A percentile compares a stretch with the other conserved stretches of the same genome.
These are phyloP conservation scores for Aspergillus cavernicola DNA, from an alignment of 495 filamentous ascomycete genomes.

Conservation along the genomic window DNA sequence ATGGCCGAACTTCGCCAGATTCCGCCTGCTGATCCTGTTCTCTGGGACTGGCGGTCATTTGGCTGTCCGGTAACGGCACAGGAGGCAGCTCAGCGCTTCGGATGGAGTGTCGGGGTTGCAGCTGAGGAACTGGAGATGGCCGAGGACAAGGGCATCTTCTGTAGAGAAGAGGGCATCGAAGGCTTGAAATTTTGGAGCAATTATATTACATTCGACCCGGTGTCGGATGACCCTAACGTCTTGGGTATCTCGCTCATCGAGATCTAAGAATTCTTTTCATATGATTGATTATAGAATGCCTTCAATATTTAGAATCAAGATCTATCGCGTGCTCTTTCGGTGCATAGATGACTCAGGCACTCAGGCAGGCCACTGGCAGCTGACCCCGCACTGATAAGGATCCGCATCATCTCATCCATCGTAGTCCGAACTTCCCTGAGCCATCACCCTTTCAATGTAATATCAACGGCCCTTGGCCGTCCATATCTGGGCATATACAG, in stretches of 20 bases:
- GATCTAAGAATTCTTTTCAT: conserved; percentile 10
- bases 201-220: conserved; percentile 33
- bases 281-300: neutral
- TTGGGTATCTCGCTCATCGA: conserved; percentile 11
- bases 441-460: neutral
- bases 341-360: neutral
- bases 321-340: neutral
- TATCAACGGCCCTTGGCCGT: neutral
- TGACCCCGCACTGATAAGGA: conserved; percentile 3
- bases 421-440: neutral
- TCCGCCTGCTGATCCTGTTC: conserved; percentile 57
- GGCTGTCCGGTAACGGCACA: conserved; percentile 86
- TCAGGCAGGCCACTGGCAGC: neutral
- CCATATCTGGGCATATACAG: too few species aligned
- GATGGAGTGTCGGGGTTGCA: conserved; percentile 98
- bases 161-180: conserved; percentile 79
- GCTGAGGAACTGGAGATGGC: conserved; percentile 97
- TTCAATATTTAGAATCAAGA: neutral
- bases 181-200: conserved; percentile 83
- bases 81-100: conserved; percentile 85
- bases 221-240: neutral
- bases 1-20: conserved; percentile 65
- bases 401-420: neutral
- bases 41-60: conserved; percentile 73
- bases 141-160: conserved; percentile 77